Evolutionary conservation across 345 rosid species (phyloP), one percentile per base, ranked within the genome.

Genomic region (Hypericum androsaemum): DNA sequence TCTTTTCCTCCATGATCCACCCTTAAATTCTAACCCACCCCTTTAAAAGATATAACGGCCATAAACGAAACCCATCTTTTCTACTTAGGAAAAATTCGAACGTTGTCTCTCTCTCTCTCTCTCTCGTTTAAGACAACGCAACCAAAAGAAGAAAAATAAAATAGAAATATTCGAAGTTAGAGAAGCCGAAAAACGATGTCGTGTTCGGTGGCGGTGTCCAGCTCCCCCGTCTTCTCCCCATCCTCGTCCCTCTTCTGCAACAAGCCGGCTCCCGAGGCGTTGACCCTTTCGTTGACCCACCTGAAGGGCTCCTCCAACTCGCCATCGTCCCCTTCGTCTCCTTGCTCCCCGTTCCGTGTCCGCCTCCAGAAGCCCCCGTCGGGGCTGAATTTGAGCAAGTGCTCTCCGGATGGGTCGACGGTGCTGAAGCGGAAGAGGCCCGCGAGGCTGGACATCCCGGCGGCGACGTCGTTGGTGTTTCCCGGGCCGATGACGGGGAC

Each of bases 201-300:
- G 50, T 83, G 87, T 52, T 78, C 94, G 0, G 70, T 90, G 17
- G 92, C 92, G 3, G 77, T 82, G 4, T 66, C 85, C 2, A 86
- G 64, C 36, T 86, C 98, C 5, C 95, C 94, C 36, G 90, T 80
- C 11, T 89, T 86, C 66, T 89, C 95, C 0, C 87, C 96, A 1
- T 75, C 94, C 0, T 59, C 88, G 1, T 80, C 88, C 44, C 74
- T 77, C 48, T 86, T 89, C 73, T 66, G 66, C 79, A 79, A 65
- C 83, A 79, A 71, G 56, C 6, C 28, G 8, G 6, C 75, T 0
- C 61, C 78, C 8, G 37, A 84, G 6, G 14, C 76, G 5, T 14
- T 72, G 2, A 59, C 67, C 16, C 63, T 72, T 0, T 39, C 83
- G 8, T 63, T 75, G 6, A 39, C 76, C 6, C 97, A 80, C 69